phyloP scores from a whole-genome alignment of 2,329 filamentous ascomycete species.

The Penicillium brasilianum region DNA sequence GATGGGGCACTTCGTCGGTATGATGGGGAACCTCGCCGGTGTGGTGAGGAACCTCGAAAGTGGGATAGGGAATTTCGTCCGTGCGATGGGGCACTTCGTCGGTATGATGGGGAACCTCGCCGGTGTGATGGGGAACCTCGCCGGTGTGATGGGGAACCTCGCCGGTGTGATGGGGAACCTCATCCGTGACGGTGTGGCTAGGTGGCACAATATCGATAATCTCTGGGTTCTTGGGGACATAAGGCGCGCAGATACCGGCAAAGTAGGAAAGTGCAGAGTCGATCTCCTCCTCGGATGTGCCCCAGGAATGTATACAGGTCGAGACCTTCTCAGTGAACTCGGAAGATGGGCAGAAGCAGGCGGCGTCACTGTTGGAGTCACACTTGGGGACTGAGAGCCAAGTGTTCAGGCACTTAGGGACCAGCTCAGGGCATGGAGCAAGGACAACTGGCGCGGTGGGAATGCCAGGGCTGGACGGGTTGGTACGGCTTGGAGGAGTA shows the following conservation, averaged over 20 bases:
- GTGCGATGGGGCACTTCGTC: background rate
- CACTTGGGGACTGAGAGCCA: conserved; percentile 76
- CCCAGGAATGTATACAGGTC: conserved; percentile 77
- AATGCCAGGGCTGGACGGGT: background rate
- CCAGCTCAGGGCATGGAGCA: conserved; percentile 64
- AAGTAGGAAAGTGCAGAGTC: conserved; percentile 76
- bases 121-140: background rate
- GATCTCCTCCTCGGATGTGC: conserved; percentile 66
- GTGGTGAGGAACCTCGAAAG: background rate
- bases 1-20: background rate
- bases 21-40: background rate
- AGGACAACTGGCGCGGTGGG: conserved; percentile 28
- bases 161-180: background rate
- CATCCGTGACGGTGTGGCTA: conserved; percentile 47
- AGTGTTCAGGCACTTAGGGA: conserved; percentile 88
- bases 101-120: background rate
- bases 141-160: background rate
- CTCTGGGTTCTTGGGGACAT: conserved; percentile 74
- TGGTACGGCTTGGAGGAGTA: background rate
- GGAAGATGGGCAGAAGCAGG: conserved; percentile 82
- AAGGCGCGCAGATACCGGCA: conserved; percentile 83
- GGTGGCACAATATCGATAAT: conserved; percentile 56
- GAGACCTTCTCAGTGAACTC: conserved; percentile 78
- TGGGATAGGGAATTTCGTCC: background rate
- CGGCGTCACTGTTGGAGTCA: conserved; percentile 77